These are phyloP conservation scores for Yamadazyma friedrichii DNA, from an alignment of 1,139 yeast genomes.

Conservation along the genomic window DNA sequence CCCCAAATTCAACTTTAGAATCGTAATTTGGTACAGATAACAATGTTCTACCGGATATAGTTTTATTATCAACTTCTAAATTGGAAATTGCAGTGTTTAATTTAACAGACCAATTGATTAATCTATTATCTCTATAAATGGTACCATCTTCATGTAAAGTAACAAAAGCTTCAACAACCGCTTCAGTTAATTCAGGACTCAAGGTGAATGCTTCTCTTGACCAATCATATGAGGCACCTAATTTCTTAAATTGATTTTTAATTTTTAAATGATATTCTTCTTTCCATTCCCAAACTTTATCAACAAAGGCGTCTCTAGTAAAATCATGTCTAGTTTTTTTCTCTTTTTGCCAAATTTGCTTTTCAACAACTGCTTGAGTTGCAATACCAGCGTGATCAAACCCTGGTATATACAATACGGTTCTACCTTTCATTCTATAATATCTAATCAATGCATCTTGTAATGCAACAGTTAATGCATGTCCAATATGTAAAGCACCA, in stretches of 20 bases:
- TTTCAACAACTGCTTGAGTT: slow-evolving; percentile 97
- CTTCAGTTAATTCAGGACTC: slow-evolving; percentile 70
- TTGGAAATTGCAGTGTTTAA: slow-evolving; percentile 94
- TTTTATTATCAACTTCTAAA: slow-evolving; percentile 93
- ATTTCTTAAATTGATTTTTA: slow-evolving; percentile 75
- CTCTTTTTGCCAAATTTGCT: slow-evolving; percentile 87
- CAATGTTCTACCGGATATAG: slow-evolving; percentile 76
- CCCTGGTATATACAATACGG: slow-evolving; percentile 91
- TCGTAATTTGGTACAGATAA: slow-evolving; percentile 88
- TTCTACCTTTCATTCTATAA: slow-evolving; percentile 96
- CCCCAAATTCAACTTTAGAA: slow-evolving; percentile 92
- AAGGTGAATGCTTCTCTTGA: slow-evolving; percentile 89
- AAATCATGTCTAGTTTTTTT: slow-evolving; percentile 90
- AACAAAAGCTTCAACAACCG: slow-evolving; percentile 92
- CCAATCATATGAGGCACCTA: slow-evolving; percentile 99
- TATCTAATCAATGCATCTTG: slow-evolving; percentile 92
- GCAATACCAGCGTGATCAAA: slow-evolving; percentile 99
- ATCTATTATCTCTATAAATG: slow-evolving; percentile 89
- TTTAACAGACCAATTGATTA: slow-evolving; percentile 96
- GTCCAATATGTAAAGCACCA: slow-evolving; percentile 98
- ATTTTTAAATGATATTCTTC: slow-evolving; percentile 87
- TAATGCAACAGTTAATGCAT: slow-evolving; percentile 91
- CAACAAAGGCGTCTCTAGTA: slow-evolving; percentile 87
- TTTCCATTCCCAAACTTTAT: slow-evolving; percentile 98
- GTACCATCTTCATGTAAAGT: slow-evolving; percentile 91